phyloP scores from a whole-genome alignment of 768 basidiomycete species.

The Termitomyces sp. region DNA sequence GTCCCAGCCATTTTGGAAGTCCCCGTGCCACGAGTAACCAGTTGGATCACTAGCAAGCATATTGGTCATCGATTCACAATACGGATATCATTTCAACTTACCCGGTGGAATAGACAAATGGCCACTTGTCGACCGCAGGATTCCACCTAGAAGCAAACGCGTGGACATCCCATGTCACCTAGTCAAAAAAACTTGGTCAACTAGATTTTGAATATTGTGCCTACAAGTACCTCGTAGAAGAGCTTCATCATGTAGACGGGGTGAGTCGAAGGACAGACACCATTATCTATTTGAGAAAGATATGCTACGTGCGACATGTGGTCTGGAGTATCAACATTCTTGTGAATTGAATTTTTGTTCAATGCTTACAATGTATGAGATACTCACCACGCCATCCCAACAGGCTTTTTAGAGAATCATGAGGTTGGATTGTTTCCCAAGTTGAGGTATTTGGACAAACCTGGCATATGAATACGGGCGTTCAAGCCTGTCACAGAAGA shows the following conservation, averaged over 20 bases:
- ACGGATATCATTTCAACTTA: slow-evolving; percentile 10
- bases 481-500: slow-evolving; percentile 22
- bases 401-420: slow-evolving; percentile 18
- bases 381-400: slow-evolving; percentile 33
- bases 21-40: slow-evolving; percentile 41
- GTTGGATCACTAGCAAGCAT: slow-evolving; percentile 39
- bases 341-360: background rate
- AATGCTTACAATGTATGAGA: background rate
- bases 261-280: slow-evolving; percentile 29
- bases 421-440: background rate
- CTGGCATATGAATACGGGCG: slow-evolving; percentile 31
- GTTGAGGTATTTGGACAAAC: slow-evolving; percentile 1
- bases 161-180: slow-evolving; percentile 35
- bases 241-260: slow-evolving; percentile 34
- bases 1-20: slow-evolving; percentile 50
- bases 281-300: slow-evolving; percentile 30
- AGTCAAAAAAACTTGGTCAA: background rate
- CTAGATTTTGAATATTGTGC: too few species aligned
- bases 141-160: slow-evolving; percentile 29
- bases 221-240: slow-evolving; percentile 26
- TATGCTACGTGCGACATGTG: slow-evolving; percentile 30
- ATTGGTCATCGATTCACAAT: background rate
- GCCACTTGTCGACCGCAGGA: slow-evolving; percentile 27
- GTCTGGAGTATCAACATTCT: slow-evolving; percentile 35
- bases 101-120: slow-evolving; percentile 41